Conservation (phyloP, 176 grass and related monocot genomes). For the Triticum timopheevii region DNA sequence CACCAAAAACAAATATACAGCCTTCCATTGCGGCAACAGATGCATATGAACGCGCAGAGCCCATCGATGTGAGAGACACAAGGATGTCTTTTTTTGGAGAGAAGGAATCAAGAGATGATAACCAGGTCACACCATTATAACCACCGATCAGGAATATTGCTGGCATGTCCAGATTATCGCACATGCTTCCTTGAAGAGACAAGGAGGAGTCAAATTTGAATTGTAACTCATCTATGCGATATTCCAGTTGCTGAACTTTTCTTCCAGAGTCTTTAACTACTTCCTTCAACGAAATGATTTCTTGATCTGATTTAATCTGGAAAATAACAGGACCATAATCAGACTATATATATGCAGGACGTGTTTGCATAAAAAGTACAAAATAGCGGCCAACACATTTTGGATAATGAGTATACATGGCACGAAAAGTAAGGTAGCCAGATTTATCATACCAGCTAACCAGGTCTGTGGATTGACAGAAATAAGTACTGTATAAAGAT, state of each 20-base stretch:
- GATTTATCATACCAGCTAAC: constrained; percentile 11
- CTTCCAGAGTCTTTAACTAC: constrained; percentile 58
- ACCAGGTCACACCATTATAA: constrained; percentile 71
- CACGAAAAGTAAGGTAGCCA: background rate
- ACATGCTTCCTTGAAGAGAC: constrained; percentile 34
- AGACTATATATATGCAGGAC: constrained; percentile 3
- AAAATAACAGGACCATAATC: constrained; percentile 36
- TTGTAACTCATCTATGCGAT: constrained; percentile 65
- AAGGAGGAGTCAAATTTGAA: constrained; percentile 53
- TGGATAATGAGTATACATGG: background rate
- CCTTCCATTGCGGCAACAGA: constrained; percentile 55
- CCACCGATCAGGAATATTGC: constrained; percentile 77
- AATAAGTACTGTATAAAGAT: constrained; percentile 8
- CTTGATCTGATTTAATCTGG: constrained; percentile 63
- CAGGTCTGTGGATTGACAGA: background rate
- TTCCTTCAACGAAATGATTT: constrained; percentile 64
- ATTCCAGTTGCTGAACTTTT: constrained; percentile 57
- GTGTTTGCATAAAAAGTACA: background rate
- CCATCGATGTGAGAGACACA: constrained; percentile 66
- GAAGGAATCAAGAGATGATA: constrained; percentile 78
- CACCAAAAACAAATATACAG: constrained; percentile 74
- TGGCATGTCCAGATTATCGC: constrained; percentile 31
- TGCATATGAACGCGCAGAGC: constrained; percentile 68
- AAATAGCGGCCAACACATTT: constrained; percentile 8
- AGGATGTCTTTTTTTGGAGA: constrained; percentile 56